Base-by-base conservation (phyloP, 2,329 filamentous ascomycete genomes). In the Orbilia blumenaviensis region DNA sequence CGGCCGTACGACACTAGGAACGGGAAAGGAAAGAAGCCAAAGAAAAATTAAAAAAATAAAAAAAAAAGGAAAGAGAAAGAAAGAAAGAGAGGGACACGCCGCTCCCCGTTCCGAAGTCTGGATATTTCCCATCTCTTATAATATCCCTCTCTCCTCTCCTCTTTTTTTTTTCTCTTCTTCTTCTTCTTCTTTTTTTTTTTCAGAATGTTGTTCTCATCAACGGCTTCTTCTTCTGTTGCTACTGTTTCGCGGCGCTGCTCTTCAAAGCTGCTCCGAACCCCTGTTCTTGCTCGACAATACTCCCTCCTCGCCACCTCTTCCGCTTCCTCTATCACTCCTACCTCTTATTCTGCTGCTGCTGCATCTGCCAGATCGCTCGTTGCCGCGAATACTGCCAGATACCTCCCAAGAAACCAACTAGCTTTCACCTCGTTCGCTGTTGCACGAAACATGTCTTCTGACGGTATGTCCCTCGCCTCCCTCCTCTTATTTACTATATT, bases 221-320 rank as follows among this genome's bases (percentile, higher is more conserved):
- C 54, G 38, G 38, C 69, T 18, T 75, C 67, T 52, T 44, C 58
- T 56, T 29, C 54, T 61, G 63, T 66, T 52, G 32, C 58, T 56
- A 29, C 54, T 61, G 63, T 66, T n/a, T 67, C 71, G 44, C 29
- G 67, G 67, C 67, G 67, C 60, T 75, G 71, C 42, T 68, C 63
- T 50, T 56, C 62, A 48, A 68, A 63, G 58, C 64, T 75, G 23
- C 50, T 75, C 6, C 63, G 60, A 58, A 56, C 71, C 12, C 63
- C 71, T 42, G 69, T 54, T 25, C 29, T 54, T 34, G 42, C 56
- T 42, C 62, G 21, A 23, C 69, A 18, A 42, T 29, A 60, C 46
- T 56, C 12, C 18, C 23, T 18, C 12, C 32, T 56, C 18, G 10
- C 32, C 29, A 8, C 52, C 18, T 14, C 52, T 8, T 36, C 52